Evolutionary conservation across 495 filamentous ascomycete species (phyloP).

Genomic region (Penicillium paxilli): DNA sequence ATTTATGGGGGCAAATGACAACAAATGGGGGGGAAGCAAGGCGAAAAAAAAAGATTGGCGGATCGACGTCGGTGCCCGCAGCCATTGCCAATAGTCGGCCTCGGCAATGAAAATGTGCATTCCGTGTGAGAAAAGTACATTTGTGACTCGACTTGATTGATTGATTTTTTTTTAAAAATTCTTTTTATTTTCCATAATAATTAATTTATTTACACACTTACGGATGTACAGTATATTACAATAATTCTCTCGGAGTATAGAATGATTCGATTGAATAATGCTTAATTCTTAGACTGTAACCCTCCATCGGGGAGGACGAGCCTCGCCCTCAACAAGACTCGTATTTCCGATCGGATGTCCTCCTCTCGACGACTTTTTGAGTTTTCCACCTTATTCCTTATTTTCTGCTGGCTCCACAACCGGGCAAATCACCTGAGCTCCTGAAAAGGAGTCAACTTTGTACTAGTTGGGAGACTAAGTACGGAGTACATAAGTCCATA

Average conservation of each 20-base stretch:
- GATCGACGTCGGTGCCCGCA: constrained; percentile 45
- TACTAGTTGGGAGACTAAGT: background rate
- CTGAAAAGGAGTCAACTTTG: background rate
- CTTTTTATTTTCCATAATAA: background rate
- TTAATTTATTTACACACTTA: too few relatives aligned
- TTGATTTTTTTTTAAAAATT: background rate
- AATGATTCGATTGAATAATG: background rate
- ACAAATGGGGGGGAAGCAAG: constrained; percentile 33
- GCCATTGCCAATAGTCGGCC: constrained; percentile 45
- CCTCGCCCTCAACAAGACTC: background rate
- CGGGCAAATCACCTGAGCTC: background rate
- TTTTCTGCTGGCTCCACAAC: constrained; percentile 3
- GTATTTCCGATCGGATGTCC: background rate
- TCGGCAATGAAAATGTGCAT: constrained; percentile 33
- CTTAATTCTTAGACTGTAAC: constrained; percentile 4
- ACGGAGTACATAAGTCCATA: too few relatives aligned
- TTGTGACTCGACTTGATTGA: background rate
- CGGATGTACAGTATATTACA: too few relatives aligned
- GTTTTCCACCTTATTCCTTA: constrained; percentile 11
- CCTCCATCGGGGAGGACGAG: constrained; percentile 7
- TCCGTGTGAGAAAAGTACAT: constrained; percentile 26
- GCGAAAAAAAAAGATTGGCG: constrained; percentile 33
- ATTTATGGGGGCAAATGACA: too few relatives aligned
- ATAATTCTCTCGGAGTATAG: too few relatives aligned
- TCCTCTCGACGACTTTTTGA: constrained; percentile 1